phyloP scores from a whole-genome alignment of 2,329 filamentous ascomycete species.

The Xylaria digitata region DNA sequence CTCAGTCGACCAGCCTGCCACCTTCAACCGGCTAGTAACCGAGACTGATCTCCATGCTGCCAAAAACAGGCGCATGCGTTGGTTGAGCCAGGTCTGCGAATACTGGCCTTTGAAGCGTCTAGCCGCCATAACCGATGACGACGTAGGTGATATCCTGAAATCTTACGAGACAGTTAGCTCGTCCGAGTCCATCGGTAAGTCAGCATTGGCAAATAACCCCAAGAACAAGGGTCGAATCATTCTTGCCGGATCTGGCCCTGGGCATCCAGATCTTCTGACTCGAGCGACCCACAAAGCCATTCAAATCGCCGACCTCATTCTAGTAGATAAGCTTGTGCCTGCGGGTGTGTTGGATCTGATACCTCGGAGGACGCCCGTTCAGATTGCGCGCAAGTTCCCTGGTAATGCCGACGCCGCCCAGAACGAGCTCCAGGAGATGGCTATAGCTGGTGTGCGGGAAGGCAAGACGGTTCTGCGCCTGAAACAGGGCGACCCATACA shows the following conservation, averaged over 20 bases:
- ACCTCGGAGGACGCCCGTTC: constrained; percentile 86
- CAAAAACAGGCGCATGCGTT: constrained; percentile 86
- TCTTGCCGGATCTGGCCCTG: constrained; percentile 90
- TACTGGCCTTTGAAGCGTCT: constrained; percentile 94
- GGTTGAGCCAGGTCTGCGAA: constrained; percentile 96
- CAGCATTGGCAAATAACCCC: constrained; percentile 27
- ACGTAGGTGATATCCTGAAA: constrained; percentile 80
- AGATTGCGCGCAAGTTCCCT: constrained; percentile 96
- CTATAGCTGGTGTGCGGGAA: constrained; percentile 70
- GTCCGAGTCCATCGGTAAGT: constrained; percentile 37
- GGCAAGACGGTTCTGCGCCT: constrained; percentile 87
- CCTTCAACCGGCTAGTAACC: constrained; percentile 84
- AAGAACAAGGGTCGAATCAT: constrained; percentile 74
- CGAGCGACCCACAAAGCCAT: constrained; percentile 83
- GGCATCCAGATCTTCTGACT: constrained; percentile 91
- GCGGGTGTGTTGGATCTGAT: constrained; percentile 87
- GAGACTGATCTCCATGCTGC: constrained; percentile 78
- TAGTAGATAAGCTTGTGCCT: constrained; percentile 88
- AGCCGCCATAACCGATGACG: constrained; percentile 80
- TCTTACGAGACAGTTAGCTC: constrained; percentile 66
- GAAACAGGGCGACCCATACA: constrained; percentile 96
- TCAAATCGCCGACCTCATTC: constrained; percentile 77
- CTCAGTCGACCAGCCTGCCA: constrained; percentile 78
- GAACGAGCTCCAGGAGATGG: constrained; percentile 84
- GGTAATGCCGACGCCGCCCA: constrained; percentile 96